Base-by-base conservation (phyloP, 306 rosid species). In the Inga laurina region DNA sequence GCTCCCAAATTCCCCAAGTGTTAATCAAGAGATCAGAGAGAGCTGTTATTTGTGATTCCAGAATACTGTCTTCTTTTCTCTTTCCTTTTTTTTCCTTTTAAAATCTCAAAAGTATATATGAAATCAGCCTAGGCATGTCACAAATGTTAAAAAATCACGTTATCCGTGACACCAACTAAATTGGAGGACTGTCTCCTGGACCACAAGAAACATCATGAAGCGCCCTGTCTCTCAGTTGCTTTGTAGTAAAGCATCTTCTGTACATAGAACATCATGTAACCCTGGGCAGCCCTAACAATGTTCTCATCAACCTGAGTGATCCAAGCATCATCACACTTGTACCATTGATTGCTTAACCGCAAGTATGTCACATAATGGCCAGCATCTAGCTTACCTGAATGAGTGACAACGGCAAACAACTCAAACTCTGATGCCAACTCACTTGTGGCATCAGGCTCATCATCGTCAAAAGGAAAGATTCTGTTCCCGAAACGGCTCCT, bases 301-400 rank as follows among this genome's bases (percentile, higher is more conserved):
- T 80, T 91, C 83, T 95, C 97, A 76, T 88, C 95, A 76, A 95
- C 98, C 83, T 73, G 91, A 74, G 98, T 92, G 81, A 95, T 88
- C 98, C 98, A 93, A 79, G 97, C 95, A 86, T 95, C 97, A 4
- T 95, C 97, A 15, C 98, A 95, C 89, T 93, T 91, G 87, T 93
- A 95, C 97, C 98, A 93, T 45, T 88, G 93, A 82, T 94, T 86
- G 86, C 93, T 84, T 61, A 93, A 76, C 79, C 98, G 91, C 89
- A 94, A 83, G 85, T 94, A 94, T 9, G 98, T 94, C 72, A 93
- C 97, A 11, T 94, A 94, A 84, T 94, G 97, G 57, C 97, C 99
- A 14, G 97, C 94, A 72, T 95, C 99, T 64, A 95, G 87, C 90
- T 90, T 95, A 73, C 99, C 98, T 5, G 92, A 74, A 81, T 92